These are phyloP conservation scores for Hyaloscypha finlandica DNA, from an alignment of 495 filamentous ascomycete species.

Conservation along the genomic window DNA sequence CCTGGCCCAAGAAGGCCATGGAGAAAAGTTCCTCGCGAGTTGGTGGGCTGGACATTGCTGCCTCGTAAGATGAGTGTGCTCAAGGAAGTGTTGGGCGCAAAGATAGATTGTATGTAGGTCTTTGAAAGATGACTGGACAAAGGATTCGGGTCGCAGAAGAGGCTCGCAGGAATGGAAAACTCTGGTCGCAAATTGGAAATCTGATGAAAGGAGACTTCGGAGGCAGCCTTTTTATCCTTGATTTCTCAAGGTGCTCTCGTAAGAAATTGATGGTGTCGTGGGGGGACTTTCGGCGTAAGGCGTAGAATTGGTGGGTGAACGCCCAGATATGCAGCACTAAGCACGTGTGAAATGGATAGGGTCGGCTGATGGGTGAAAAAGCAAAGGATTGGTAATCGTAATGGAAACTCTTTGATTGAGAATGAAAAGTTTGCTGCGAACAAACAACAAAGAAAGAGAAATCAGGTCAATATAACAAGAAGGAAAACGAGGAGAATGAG, in stretches of 20 bases:
- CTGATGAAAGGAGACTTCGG: not conserved
- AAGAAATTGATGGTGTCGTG: constrained; percentile 11
- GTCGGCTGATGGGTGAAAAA: constrained; percentile 22
- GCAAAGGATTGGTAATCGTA: constrained; percentile 20
- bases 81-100: not conserved
- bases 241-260: not conserved
- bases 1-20: constrained; percentile 16
- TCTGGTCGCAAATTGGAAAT: not conserved
- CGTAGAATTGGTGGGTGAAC: constrained; percentile 10
- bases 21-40: constrained; percentile 16
- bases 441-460: constrained; percentile 3
- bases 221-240: constrained; percentile 14
- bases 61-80: not conserved
- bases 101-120: constrained; percentile 4
- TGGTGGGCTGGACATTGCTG: constrained; percentile 8
- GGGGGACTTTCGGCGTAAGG: constrained; percentile 19
- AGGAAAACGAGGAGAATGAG: not conserved
- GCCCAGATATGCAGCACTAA: constrained; percentile 15
- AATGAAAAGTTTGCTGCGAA: constrained; percentile 6
- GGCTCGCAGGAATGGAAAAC: not conserved
- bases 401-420: constrained; percentile 20
- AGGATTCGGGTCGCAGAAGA: constrained; percentile 8
- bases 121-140: not conserved
- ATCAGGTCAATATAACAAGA: not conserved
- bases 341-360: constrained; percentile 25